Conservation (phyloP, 495 filamentous ascomycete species). For the Xylaria scruposa region DNA sequence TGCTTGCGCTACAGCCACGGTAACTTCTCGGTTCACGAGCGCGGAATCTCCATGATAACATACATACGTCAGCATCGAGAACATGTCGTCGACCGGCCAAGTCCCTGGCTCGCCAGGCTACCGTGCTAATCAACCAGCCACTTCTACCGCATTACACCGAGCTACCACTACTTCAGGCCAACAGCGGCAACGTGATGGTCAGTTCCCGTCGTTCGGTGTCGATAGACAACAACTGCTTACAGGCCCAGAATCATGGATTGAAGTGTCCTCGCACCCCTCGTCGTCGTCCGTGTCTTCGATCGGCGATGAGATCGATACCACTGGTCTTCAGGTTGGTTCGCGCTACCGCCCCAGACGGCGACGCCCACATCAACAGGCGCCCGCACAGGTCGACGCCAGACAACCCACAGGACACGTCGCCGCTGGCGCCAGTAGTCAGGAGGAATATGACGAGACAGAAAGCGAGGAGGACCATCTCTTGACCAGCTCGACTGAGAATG, state of each 20-base stretch:
- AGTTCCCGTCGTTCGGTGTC: conserved; percentile 25
- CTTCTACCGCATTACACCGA: background rate
- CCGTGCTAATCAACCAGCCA: background rate
- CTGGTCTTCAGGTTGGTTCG: conserved; percentile 76
- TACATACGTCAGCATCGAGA: background rate
- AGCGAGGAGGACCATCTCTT: conserved; percentile 83
- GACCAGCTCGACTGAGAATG: conserved; percentile 83
- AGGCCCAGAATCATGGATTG: conserved; percentile 89
- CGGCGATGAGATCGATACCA: conserved; percentile 86
- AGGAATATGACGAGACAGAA: conserved; percentile 68
- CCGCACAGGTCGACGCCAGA: conserved; percentile 38
- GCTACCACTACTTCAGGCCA: conserved; percentile 28
- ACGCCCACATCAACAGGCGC: conserved; percentile 57
- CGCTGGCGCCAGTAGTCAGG: conserved; percentile 66
- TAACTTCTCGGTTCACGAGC: background rate
- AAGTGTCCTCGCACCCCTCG: conserved; percentile 90
- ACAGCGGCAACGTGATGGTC: conserved; percentile 40
- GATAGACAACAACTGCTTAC: conserved; percentile 29
- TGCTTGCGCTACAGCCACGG: background rate
- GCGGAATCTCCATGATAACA: background rate
- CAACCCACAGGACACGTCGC: conserved; percentile 48
- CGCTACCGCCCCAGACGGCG: conserved; percentile 59
- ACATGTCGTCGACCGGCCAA: conserved; percentile 21
- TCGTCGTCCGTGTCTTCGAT: conserved; percentile 88
- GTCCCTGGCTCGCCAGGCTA: conserved; percentile 16